Evolutionary conservation across 345 rosid genomes (phyloP).

Genomic region (Bruguiera sexangula): DNA sequence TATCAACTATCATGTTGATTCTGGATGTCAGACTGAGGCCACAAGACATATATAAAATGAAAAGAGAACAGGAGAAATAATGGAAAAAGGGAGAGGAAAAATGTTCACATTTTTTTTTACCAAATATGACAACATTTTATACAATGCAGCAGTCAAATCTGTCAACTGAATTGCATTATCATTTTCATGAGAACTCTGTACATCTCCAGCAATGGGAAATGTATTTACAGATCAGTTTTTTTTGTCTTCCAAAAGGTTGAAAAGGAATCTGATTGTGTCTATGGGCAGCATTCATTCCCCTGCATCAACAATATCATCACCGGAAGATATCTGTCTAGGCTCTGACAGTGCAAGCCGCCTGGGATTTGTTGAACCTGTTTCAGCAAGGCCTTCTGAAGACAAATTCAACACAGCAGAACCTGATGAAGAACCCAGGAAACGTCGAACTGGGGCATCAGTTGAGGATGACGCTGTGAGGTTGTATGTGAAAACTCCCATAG

Average conservation of each 20-base stretch:
- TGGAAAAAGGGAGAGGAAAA: conserved; percentile 30
- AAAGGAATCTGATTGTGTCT: conserved; percentile 19
- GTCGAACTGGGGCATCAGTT: conserved; percentile 46
- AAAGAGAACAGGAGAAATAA: conserved; percentile 19
- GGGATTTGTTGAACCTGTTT: conserved; percentile 52
- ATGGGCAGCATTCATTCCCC: conserved; percentile 46
- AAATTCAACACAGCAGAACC: conserved; percentile 49
- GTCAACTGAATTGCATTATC: conserved; percentile 41
- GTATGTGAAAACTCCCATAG: conserved; percentile 77
- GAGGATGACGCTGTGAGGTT: conserved; percentile 53
- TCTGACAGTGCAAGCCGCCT: conserved; percentile 69
- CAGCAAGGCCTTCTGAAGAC: conserved; percentile 67
- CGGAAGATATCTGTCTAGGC: conserved; percentile 71
- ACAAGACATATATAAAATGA: conserved; percentile 13
- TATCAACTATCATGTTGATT: conserved; percentile 9
- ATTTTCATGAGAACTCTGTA: conserved; percentile 45
- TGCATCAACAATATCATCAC: conserved; percentile 64
- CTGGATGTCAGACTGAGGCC: conserved; percentile 8
- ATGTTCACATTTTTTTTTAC: conserved; percentile 51
- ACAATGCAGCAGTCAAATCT: conserved; percentile 41
- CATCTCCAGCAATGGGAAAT: conserved; percentile 50
- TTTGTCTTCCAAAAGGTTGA: conserved; percentile 33
- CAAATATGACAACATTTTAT: conserved; percentile 49
- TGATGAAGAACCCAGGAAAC: conserved; percentile 53
- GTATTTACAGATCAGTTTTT: conserved; percentile 53